Percentiles rank a stretch among this genome's conserved stretches.
These are phyloP conservation scores for Kalmusia sp. DNA, from an alignment of 2,329 filamentous ascomycete genomes.

Conservation along the genomic window DNA sequence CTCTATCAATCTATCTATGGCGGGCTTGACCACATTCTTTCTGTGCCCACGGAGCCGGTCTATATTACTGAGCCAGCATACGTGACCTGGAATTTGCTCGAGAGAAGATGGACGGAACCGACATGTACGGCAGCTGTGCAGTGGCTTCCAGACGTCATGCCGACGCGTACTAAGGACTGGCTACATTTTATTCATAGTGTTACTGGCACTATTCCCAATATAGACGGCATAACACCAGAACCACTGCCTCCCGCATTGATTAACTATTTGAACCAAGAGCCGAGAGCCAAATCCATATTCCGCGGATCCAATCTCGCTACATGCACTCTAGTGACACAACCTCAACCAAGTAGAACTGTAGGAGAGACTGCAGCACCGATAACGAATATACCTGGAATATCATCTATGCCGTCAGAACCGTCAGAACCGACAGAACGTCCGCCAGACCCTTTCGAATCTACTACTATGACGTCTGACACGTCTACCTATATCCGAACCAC, in stretches of 20 bases:
- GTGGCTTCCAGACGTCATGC: constrained; percentile 22
- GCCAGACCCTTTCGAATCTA: no score
- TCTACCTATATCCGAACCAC: constrained; percentile 35
- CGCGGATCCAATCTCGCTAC: constrained; percentile 38
- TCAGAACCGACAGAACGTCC: no score
- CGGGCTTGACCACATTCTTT: constrained; percentile 26
- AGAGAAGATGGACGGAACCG: no score
- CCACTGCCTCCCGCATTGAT: constrained; percentile 30
- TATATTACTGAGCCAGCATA: no score
- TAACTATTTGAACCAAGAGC: constrained; percentile 29
- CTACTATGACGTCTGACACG: constrained; percentile 7
- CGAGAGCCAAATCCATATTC: constrained; percentile 26
- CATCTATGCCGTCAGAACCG: no score
- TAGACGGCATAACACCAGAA: constrained; percentile 8
- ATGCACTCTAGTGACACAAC: constrained; percentile 25
- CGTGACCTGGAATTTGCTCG: no score
- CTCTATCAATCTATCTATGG: constrained; percentile 37
- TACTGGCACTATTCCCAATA: constrained; percentile 7
- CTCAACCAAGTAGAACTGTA: no score
- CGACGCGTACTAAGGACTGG: constrained; percentile 32
- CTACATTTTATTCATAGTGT: constrained; percentile 33
- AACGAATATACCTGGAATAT: no score
- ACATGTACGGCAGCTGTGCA: constrained; percentile 14
- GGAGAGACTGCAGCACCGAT: no score
- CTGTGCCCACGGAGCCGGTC: constrained; percentile 6